Evolutionary conservation across 2,329 filamentous ascomycete species (phyloP), one percentile per base, ranked within the genome.

Genomic region (Colletotrichum scovillei): DNA sequence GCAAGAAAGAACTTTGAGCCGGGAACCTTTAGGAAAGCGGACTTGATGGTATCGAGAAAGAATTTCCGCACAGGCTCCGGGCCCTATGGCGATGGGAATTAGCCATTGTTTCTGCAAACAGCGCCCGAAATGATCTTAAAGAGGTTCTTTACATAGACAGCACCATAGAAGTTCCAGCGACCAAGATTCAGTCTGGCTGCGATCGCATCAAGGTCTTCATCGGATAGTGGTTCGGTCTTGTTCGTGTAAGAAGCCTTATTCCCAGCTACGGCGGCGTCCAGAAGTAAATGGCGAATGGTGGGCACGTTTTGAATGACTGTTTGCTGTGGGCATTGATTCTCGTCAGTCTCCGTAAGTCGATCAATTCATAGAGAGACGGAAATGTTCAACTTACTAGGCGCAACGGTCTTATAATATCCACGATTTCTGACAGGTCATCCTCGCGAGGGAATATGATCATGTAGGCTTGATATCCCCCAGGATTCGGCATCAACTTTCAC

Each of bases 401-500:
- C 26, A 84, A 71, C 2, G 81, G 82, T 0, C 80, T 79, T 35
- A 83, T 82, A 63, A 82, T 80, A 32, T 84, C 77, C 4, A 82
- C 77, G 30, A 76, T 77, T 5, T 52, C 24, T n/a, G 49, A 58
- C 4, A 72, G 69, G 26, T 76, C 77, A 28, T 76, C 75, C 64
- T 78, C 77, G 11, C 74, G 74, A 49, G 76, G 76, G 49, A 63
- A 67, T 2, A 57, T 67, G 16, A 72, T 60, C 63, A 63, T 59
- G 58, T 63, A 72, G 1, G 69, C 57, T 63, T 87, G 84, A 72
- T 86, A 85, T 3, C 85, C 86, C 14, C 83, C 86, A 0, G 86
- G 86, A 58, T 88, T 87, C 2, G 85, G 84, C 87, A 89, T 89
- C 38, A 90, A 80, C 60, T 63, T 63, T 11, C 26, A 19, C 7